A percentile compares a stretch with the other conserved stretches of the same genome.
Conservation (phyloP, 2,329 filamentous ascomycete genomes). For the Aspergillus pseudonomiae region DNA sequence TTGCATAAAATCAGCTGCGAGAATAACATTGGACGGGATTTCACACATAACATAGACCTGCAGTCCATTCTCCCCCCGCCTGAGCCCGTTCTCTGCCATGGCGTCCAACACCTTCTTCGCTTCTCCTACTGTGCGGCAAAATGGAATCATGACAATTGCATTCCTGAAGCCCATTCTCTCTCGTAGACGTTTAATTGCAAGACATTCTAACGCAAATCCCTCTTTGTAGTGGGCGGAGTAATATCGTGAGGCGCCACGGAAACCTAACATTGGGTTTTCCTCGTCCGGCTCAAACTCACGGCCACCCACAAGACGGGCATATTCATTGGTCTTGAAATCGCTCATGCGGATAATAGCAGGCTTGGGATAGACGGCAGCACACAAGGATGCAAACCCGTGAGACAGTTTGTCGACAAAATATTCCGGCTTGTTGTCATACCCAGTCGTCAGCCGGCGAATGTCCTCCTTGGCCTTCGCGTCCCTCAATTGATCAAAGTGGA, state of each 20-base stretch:
- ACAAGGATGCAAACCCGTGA: slow-evolving; percentile 30
- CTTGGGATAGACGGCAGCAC: slow-evolving; percentile 42
- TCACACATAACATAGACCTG: slow-evolving; percentile 48
- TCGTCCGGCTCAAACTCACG: slow-evolving; percentile 44
- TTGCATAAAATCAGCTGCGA: slow-evolving; percentile 39
- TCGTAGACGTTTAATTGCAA: slow-evolving; percentile 35
- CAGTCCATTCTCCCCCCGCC: slow-evolving; percentile 39
- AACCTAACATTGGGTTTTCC: slow-evolving; percentile 48
- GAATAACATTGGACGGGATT: slow-evolving; percentile 46
- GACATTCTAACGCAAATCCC: slow-evolving; percentile 45
- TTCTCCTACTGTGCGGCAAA: slow-evolving; percentile 42
- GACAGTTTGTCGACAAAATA: too few relatives aligned
- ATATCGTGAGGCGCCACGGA: slow-evolving; percentile 47
- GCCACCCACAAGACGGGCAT: slow-evolving; percentile 44
- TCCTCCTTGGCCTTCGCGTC: too few relatives aligned
- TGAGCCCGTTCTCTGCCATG: slow-evolving; percentile 44
- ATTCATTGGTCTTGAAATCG: slow-evolving; percentile 49
- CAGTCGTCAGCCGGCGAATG: too few relatives aligned
- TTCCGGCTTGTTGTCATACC: too few relatives aligned
- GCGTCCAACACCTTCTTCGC: slow-evolving; percentile 38
- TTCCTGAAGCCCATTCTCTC: slow-evolving; percentile 43
- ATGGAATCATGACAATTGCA: slow-evolving; percentile 44
- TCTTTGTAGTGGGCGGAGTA: slow-evolving; percentile 45
- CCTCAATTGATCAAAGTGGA: too few relatives aligned
- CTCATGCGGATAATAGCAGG: slow-evolving; percentile 45